Percentiles rank a stretch among this genome's conserved stretches.
Conservation (phyloP, 2,329 filamentous ascomycete genomes). For the Thermothelomyces thermophilus region DNA sequence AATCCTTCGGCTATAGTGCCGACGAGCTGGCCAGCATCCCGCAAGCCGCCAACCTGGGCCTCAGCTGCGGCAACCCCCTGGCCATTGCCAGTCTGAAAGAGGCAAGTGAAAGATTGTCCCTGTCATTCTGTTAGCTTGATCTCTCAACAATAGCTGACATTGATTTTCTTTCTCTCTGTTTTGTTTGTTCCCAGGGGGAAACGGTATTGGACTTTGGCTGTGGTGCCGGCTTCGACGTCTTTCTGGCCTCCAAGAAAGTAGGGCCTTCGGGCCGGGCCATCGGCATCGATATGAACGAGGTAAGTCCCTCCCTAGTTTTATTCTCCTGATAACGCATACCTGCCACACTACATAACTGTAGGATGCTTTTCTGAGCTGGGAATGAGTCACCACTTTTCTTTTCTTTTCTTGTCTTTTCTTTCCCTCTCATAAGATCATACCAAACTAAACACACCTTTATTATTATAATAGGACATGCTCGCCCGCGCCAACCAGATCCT, state of each 20-base stretch:
- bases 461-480: constrained; percentile 52
- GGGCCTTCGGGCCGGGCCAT: constrained; percentile 43
- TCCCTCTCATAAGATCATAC: too few species aligned
- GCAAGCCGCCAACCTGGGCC: constrained; percentile 43
- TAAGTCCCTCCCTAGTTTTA: constrained; percentile 19
- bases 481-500: constrained; percentile 41
- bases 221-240: constrained; percentile 53
- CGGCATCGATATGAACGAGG: constrained; percentile 56
- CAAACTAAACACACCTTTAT: too few species aligned
- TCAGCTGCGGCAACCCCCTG: constrained; percentile 49
- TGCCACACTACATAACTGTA: too few species aligned
- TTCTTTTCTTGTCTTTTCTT: too few species aligned
- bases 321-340: neutral
- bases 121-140: neutral
- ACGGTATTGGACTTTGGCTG: constrained; percentile 51
- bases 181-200: too few species aligned
- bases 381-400: too few species aligned
- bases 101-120: neutral
- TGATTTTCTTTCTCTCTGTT: too few species aligned
- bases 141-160: too few species aligned
- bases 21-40: constrained; percentile 43
- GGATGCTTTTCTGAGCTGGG: too few species aligned
- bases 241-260: constrained; percentile 46
- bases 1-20: constrained; percentile 46
- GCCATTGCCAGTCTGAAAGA: constrained; percentile 40